These are phyloP conservation scores for Trypanosomatidae sp. DNA, from an alignment of 208 protist species.

Conservation along the genomic window DNA sequence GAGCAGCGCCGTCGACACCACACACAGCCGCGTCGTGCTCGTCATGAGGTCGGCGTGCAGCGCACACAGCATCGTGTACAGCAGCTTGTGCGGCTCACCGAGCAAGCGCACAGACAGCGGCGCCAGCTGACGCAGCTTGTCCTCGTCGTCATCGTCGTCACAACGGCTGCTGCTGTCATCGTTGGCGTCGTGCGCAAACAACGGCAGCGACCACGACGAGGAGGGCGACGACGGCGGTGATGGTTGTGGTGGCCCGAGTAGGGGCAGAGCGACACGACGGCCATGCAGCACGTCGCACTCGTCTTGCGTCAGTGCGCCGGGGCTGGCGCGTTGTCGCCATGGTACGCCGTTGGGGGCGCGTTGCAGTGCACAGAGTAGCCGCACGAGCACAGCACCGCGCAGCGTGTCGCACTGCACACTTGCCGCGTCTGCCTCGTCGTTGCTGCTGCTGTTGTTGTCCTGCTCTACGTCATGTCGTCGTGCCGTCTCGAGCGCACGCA, in stretches of 20 bases:
- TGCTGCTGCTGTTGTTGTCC: no score
- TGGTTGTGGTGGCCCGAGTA: no score
- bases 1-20: slow-evolving; percentile 57
- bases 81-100: slow-evolving; percentile 44
- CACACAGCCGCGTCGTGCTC: slow-evolving; percentile 43
- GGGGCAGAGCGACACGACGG: no score
- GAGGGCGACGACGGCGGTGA: no score
- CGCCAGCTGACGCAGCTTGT: slow-evolving; percentile 11
- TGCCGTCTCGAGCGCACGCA: slow-evolving; percentile 5
- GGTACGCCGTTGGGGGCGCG: slow-evolving; percentile 17
- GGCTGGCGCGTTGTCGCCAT: not conserved
- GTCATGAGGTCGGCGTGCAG: slow-evolving; percentile 54
- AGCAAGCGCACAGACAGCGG: slow-evolving; percentile 27
- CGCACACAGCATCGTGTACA: slow-evolving; percentile 41
- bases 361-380: slow-evolving; percentile 18
- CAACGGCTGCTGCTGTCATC: no score
- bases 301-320: not conserved
- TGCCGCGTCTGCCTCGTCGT: not conserved
- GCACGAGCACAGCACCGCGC: not conserved
- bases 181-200: slow-evolving; percentile 6
- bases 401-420: no score
- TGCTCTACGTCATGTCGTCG: no score
- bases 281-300: not conserved
- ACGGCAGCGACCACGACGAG: slow-evolving; percentile 5
- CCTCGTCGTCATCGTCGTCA: no score